A percentile compares a stretch with the other conserved stretches of the same genome.
Conservation (phyloP, 805 yeast genomes). For the Nakazawaea sp. region DNA sequence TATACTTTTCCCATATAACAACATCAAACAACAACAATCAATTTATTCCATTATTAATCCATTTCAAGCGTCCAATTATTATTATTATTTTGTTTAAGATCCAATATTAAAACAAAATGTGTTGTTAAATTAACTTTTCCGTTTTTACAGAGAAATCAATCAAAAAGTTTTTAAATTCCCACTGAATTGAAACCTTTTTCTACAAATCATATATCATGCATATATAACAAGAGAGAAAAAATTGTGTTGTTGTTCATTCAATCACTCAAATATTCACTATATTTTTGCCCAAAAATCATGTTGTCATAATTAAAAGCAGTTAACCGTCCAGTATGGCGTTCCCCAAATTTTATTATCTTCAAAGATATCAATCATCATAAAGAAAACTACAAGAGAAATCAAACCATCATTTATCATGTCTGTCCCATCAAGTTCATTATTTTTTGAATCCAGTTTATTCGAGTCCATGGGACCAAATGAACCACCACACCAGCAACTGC, state of each 20-base stretch:
- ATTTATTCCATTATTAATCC: not conserved
- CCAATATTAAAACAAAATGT: slow-evolving; percentile 7
- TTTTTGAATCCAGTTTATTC: slow-evolving; percentile 5
- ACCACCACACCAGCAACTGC: slow-evolving; percentile 5
- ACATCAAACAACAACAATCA: not conserved
- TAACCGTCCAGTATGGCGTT: slow-evolving; percentile 8
- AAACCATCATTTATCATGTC: slow-evolving; percentile 6
- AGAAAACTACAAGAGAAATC: not conserved
- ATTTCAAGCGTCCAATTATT: not conserved
- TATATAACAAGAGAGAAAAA: too few species aligned
- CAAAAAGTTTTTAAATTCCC: not conserved
- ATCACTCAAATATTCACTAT: not conserved
- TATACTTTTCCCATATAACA: not conserved
- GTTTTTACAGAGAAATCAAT: too few species aligned
- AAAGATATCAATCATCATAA: not conserved
- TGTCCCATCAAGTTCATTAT: slow-evolving; percentile 3
- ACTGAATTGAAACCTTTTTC: slow-evolving; percentile 2
- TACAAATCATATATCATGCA: not conserved
- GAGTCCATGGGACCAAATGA: slow-evolving; percentile 9
- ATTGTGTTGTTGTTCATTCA: not conserved
- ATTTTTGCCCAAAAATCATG: slow-evolving; percentile 8
- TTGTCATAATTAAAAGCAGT: slow-evolving; percentile 1
- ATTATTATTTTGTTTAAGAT: too few species aligned
- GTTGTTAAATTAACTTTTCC: slow-evolving; percentile 12
- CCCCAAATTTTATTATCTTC: not conserved